Evolutionary conservation across 768 basidiomycete genomes (phyloP).

Genomic region (Rhizopogon vulgaris): DNA sequence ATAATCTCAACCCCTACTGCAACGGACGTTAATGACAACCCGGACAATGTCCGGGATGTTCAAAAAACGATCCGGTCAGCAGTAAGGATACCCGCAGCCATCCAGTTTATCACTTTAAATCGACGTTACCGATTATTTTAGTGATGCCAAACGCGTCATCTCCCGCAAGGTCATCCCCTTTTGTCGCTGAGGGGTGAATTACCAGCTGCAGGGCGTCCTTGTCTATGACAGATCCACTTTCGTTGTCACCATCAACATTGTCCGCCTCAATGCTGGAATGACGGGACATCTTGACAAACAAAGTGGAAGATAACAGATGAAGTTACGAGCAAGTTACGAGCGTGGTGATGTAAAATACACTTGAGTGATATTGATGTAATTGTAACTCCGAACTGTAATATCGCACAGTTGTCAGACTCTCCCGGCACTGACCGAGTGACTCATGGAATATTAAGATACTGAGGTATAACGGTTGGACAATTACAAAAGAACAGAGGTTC

Average conservation of each 20-base stretch:
- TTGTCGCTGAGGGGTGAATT: constrained; percentile 25
- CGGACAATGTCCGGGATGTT: constrained; percentile 13
- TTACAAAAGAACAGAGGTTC: not conserved
- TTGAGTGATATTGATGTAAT: constrained; percentile 7
- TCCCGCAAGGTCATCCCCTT: constrained; percentile 26
- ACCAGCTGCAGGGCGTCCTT: constrained; percentile 55
- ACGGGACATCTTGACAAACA: constrained; percentile 15
- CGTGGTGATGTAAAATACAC: constrained; percentile 25
- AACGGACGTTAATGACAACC: constrained; percentile 14
- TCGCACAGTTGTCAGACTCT: constrained; percentile 6
- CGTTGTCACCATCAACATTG: constrained; percentile 10
- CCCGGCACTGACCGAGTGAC: not conserved
- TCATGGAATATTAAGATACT: constrained; percentile 36
- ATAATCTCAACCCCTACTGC: constrained; percentile 83
- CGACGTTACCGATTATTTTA: constrained; percentile 66
- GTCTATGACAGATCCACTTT: constrained; percentile 29
- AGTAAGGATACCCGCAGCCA: constrained; percentile 85
- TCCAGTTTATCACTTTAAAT: constrained; percentile 59
- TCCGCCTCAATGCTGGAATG: constrained; percentile 9
- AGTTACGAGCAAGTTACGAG: not conserved
- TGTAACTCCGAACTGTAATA: constrained; percentile 17
- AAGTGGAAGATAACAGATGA: not conserved
- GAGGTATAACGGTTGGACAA: not conserved
- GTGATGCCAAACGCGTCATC: constrained; percentile 22
- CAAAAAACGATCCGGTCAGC: constrained; percentile 19